Base-by-base conservation (phyloP, 257 asterid genomes). In the Lithospermum erythrorhizon region DNA sequence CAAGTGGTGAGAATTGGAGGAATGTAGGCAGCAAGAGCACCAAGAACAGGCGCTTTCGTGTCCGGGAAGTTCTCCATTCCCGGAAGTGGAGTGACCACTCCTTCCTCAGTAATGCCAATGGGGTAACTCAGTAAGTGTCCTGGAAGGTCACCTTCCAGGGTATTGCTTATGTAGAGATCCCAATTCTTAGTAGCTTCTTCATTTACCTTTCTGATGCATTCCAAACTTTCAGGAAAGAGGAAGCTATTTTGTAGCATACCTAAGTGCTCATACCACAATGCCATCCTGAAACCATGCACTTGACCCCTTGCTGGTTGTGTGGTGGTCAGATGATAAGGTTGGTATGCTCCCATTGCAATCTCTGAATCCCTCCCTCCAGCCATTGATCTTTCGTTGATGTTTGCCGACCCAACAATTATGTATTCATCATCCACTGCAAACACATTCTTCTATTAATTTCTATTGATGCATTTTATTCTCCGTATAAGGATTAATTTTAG, bases 281-380 rank as follows among this genome's bases (percentile, higher is more conserved):
- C 83, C 94, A 85, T 85, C 19, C 94, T 73, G 61, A 85, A 83
- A 9, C 94, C 94, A 27, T 81, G 82, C 20, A 86, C 63, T 37
- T 83, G 76, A 0, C 95, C 95, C 61, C 89, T 68, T 3, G 89
- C 95, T 3, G 85, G 89, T 52, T 70, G 65, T 61, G 48, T 64
- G 45, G 58, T 47, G 0, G 95, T 70, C 4, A 81, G 74, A 57
- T 83, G 93, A 66, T 69, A 62, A 0, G 95, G 95, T 59, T 86
- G 95, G 66, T 77, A 86, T 0, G 83, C 93, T 55, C 89, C 95
- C 89, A 86, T 86, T 0, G 93, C 93, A 6, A 86, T 86, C 48
- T 86, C 95, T 4, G 93, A 75, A 57, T 86, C 95, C 57, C 89
- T 71, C 0, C 82, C 83, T 1, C 95, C 95, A 13, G 77, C 93